Conservation (phyloP, 129 eudicot genomes). For the Dittrichia graveolens region DNA sequence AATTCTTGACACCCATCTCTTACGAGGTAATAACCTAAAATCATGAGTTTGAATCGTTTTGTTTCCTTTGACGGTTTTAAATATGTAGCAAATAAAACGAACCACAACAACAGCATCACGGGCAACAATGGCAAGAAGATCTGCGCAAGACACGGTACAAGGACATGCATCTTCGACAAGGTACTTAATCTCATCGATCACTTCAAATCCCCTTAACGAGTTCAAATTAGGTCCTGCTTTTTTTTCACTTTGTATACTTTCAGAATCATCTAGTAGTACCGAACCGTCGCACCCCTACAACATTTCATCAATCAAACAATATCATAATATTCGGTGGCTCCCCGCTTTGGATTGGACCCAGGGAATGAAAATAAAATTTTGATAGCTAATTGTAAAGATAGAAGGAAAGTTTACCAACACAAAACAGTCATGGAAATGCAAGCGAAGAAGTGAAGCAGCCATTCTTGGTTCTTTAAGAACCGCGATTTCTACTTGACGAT, state of each 20-base stretch:
- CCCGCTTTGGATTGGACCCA: neutral
- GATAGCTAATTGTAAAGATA: neutral
- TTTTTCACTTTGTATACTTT: constrained; percentile 55
- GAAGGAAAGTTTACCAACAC: constrained; percentile 46
- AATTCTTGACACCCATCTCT: too few relatives aligned
- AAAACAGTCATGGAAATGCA: constrained; percentile 74
- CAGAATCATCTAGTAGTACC: constrained; percentile 48
- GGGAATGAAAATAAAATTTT: neutral
- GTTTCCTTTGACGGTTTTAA: too few relatives aligned
- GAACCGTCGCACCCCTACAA: constrained; percentile 68
- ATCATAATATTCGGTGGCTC: neutral
- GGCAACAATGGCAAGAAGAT: constrained; percentile 71
- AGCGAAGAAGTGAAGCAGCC: constrained; percentile 67
- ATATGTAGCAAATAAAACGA: neutral
- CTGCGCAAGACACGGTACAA: constrained; percentile 64
- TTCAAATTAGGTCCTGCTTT: constrained; percentile 47
- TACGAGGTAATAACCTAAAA: too few relatives aligned
- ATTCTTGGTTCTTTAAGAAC: constrained; percentile 57
- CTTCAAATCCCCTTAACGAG: constrained; percentile 62
- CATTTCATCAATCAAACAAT: neutral
- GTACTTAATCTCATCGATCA: constrained; percentile 57
- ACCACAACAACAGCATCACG: constrained; percentile 59
- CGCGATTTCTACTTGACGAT: constrained; percentile 46
- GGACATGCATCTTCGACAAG: constrained; percentile 62
- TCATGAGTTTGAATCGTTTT: too few relatives aligned